Evolutionary conservation across 768 basidiomycete genomes (phyloP).

Genomic region (Pulveroboletus sp.): DNA sequence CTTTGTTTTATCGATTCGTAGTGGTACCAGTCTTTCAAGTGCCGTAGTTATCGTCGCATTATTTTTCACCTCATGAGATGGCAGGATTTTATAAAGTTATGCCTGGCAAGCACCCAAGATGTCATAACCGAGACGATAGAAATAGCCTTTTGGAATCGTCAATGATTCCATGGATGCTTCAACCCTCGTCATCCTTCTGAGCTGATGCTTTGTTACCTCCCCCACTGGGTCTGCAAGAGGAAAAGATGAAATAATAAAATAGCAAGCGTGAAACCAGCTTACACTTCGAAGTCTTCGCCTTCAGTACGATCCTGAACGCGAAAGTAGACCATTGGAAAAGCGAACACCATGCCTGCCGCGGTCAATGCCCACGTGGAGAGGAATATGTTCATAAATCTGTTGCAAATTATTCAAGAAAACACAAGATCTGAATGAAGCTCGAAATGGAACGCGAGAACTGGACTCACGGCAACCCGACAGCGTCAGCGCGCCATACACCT

Average conservation of each 20-base stretch:
- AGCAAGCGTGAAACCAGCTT: slow-evolving; percentile 14
- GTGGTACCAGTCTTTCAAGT: too few relatives aligned
- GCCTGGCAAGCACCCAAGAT: too few relatives aligned
- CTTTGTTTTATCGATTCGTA: too few relatives aligned
- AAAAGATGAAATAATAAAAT: background rate
- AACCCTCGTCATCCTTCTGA: background rate
- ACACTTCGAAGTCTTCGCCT: slow-evolving; percentile 50
- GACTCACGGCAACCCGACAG: slow-evolving; percentile 55
- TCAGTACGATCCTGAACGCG: slow-evolving; percentile 63
- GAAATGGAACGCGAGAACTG: background rate
- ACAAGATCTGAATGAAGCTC: background rate
- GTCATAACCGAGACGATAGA: too few relatives aligned
- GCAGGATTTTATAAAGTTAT: too few relatives aligned
- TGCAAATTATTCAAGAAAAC: background rate
- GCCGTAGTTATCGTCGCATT: too few relatives aligned
- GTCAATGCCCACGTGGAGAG: slow-evolving; percentile 70
- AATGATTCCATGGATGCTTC: background rate
- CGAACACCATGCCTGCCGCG: slow-evolving; percentile 61
- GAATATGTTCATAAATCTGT: slow-evolving; percentile 68
- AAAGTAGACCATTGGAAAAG: slow-evolving; percentile 70
- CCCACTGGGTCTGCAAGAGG: background rate
- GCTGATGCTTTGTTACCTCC: background rate
- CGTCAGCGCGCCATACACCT: slow-evolving; percentile 72
- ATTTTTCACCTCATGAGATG: too few relatives aligned
- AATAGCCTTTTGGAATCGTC: background rate